A percentile compares a stretch with the other conserved stretches of the same genome.
Evolutionary conservation across 2,329 filamentous ascomycete genomes (phyloP).

Genomic region (Exutisphaerella laricina): DNA sequence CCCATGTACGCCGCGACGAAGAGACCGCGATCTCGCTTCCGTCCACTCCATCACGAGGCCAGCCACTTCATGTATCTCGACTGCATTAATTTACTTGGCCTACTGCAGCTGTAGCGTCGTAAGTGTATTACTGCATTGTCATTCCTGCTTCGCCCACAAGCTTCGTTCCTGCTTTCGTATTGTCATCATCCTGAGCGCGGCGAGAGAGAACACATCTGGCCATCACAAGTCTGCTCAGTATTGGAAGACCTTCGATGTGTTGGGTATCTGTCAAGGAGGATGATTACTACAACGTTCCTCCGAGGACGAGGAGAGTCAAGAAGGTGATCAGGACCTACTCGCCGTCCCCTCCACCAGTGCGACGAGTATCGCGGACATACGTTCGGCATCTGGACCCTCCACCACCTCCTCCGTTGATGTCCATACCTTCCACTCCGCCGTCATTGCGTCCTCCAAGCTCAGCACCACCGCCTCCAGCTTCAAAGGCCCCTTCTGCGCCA

Average conservation of each 20-base stretch:
- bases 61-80: constrained; percentile 2
- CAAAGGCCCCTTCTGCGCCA: constrained; percentile 9
- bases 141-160: not conserved
- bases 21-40: not conserved
- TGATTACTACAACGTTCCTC: constrained; percentile 30
- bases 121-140: constrained; percentile 5
- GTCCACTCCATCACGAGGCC: constrained; percentile 1
- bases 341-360: constrained; percentile 18
- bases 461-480: constrained; percentile 12
- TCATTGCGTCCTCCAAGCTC: constrained; percentile 16
- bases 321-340: constrained; percentile 15
- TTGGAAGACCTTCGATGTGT: constrained; percentile 36
- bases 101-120: constrained; percentile 1
- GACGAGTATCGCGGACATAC: constrained; percentile 20
- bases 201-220: not conserved
- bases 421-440: constrained; percentile 13
- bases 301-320: constrained; percentile 7
- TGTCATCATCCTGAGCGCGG: not conserved
- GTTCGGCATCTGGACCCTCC: constrained; percentile 16
- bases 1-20: not conserved
- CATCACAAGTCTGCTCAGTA: not conserved
- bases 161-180: constrained; percentile 1
- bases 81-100: not conserved
- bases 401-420: constrained; percentile 9
- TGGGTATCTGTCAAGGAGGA: constrained; percentile 44